Base-by-base conservation (phyloP, 2,329 filamentous ascomycete species). In the Hypoxylon sp. region DNA sequence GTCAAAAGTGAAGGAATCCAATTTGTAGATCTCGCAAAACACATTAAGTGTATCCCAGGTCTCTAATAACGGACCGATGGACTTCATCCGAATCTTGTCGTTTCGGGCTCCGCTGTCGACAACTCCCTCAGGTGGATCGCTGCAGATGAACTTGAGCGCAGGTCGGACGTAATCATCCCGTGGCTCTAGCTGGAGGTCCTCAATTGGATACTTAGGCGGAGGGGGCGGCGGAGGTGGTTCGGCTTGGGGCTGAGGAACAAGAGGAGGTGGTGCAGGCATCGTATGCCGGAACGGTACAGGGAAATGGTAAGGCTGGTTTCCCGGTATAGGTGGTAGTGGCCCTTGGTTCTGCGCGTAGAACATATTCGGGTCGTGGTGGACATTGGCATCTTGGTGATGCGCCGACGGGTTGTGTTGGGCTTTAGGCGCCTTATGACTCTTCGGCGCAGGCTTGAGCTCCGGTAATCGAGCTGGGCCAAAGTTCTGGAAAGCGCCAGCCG, bases 1-100 rank as follows among this genome's bases (percentile, higher is more conserved):
- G 78, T 99, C 96, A 75, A 98, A 97, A 0, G 95, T 98, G 77
- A 99, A 99, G 0, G 95, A 98, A 79, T 99, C 96, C 26, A 99
- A 86, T 76, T 93, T 89, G 77, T 97, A 97, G 17, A 98, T 91
- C 76, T 97, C 94, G 77, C 94, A 97, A 78, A 98, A 98, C n/a
- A 99, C 95, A 75, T 98, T 99, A 35, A 99, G 85, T 0, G 94
- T 98, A 74, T 98, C 94, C 96, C 96, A 99, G 0, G 93, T 93
- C 80, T 98, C 95, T 24, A 99, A 82, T 14, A 98, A 83, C 2
- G 90, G 87, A 0, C 94, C 94, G n/a, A 98, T 88, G 3, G 94
- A 95, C 74, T 92, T 90, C 89, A 95, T 96, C 19, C 90, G 83
- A 59, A 98, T 89, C 42, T 90, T 88, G 47, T 86, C 84, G 59